Evolutionary conservation across 192 early-diverging fungal species (phyloP).

Genomic region (Podila epicladia): DNA sequence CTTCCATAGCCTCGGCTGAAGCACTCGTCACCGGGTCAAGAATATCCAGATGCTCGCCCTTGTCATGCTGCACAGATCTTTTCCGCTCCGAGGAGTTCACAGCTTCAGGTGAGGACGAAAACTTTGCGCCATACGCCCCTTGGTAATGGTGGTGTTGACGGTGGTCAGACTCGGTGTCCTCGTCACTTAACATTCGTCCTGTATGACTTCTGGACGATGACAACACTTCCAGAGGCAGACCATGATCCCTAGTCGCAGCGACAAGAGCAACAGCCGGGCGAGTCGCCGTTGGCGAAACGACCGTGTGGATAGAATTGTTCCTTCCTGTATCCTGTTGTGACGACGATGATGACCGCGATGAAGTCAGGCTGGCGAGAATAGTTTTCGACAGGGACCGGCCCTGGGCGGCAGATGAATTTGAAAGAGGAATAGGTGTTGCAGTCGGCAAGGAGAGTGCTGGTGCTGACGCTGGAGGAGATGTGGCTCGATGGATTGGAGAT

Average conservation of each 20-base stretch:
- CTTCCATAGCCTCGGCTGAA: conserved; percentile 1
- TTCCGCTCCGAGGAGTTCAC: background rate
- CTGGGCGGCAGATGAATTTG: background rate
- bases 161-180: too few relatives aligned
- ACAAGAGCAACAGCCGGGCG: too few relatives aligned
- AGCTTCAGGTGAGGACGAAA: background rate
- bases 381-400: background rate
- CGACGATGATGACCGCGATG: background rate
- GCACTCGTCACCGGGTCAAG: background rate
- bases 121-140: background rate
- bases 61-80: background rate
- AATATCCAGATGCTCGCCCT: background rate
- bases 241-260: too few relatives aligned
- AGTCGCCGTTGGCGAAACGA: background rate
- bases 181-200: too few relatives aligned
- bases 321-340: background rate
- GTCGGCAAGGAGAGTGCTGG: background rate
- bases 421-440: background rate
- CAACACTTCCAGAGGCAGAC: too few relatives aligned
- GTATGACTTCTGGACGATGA: too few relatives aligned
- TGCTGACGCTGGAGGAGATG: background rate
- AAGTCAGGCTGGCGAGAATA: conserved; percentile 1
- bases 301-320: background rate
- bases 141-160: background rate
- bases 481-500: too few relatives aligned